Conservation (phyloP, 805 yeast species). For the Starmerella floricola region DNA sequence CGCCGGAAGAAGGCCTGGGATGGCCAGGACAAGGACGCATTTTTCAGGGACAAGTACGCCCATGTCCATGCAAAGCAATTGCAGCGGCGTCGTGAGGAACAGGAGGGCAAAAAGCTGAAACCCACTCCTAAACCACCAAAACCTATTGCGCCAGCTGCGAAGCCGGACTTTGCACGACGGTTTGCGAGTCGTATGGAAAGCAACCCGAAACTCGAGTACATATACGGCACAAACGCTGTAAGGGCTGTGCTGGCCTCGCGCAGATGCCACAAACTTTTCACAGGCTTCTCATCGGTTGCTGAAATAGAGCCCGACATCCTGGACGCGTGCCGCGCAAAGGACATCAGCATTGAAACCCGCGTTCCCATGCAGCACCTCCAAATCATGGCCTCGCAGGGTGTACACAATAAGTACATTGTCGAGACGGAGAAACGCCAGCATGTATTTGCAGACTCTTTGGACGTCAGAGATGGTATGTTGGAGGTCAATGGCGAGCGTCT, state of each 20-base stretch:
- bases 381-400: slow-evolving; percentile 49
- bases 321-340: slow-evolving; percentile 35
- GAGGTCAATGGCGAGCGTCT: slow-evolving; percentile 19
- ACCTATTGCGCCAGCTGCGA: slow-evolving; percentile 4
- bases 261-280: slow-evolving; percentile 38
- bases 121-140: slow-evolving; percentile 12
- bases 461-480: too few species aligned
- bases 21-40: slow-evolving; percentile 50
- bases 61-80: slow-evolving; percentile 49
- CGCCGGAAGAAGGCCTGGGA: slow-evolving; percentile 53
- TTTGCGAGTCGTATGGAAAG: slow-evolving; percentile 3
- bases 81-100: slow-evolving; percentile 19
- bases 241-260: slow-evolving; percentile 56
- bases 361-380: slow-evolving; percentile 45
- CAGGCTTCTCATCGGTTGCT: slow-evolving; percentile 33
- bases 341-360: slow-evolving; percentile 32
- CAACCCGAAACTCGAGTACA: slow-evolving; percentile 48
- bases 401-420: slow-evolving; percentile 69
- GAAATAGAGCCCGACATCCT: slow-evolving; percentile 34
- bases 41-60: slow-evolving; percentile 50
- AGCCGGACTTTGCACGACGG: slow-evolving; percentile 14
- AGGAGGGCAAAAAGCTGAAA: slow-evolving; percentile 18
- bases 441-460: slow-evolving; percentile 24
- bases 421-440: slow-evolving; percentile 46
- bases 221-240: slow-evolving; percentile 69